phyloP scores from a whole-genome alignment of 345 rosid genomes.

The Corchorus capsularis region DNA sequence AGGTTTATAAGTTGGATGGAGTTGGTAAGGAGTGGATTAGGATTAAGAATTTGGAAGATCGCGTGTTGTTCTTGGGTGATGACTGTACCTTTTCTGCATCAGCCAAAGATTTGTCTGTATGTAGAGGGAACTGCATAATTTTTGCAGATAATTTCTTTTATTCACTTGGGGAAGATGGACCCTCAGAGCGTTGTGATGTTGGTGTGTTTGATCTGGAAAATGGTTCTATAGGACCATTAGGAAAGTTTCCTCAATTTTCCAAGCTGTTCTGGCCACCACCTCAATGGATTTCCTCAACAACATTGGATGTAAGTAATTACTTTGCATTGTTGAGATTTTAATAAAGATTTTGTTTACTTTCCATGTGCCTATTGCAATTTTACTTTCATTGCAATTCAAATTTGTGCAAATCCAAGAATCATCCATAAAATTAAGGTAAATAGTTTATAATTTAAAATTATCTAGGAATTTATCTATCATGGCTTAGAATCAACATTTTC shows the following conservation, averaged over 20 bases:
- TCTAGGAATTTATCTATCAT: too few species aligned
- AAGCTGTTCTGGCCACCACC: slow-evolving; percentile 95
- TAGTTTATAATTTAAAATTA: too few species aligned
- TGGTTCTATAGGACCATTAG: slow-evolving; percentile 56
- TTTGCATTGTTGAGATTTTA: background rate
- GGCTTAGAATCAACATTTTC: too few species aligned
- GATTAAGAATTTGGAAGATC: slow-evolving; percentile 49
- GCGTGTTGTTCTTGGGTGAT: slow-evolving; percentile 83
- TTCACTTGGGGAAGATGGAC: slow-evolving; percentile 38
- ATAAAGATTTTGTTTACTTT: background rate
- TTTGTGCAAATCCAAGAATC: too few species aligned
- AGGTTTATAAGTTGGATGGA: slow-evolving; percentile 59
- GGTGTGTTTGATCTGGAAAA: slow-evolving; percentile 70
- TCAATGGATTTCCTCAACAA: slow-evolving; percentile 50
- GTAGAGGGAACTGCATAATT: slow-evolving; percentile 62
- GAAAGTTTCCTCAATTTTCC: slow-evolving; percentile 46
- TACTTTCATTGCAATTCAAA: background rate
- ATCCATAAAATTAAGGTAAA: too few species aligned
- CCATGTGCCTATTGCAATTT: background rate
- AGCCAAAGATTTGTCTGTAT: slow-evolving; percentile 44
- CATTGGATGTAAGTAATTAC: slow-evolving; percentile 50
- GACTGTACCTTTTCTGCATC: slow-evolving; percentile 72
- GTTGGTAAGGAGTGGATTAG: slow-evolving; percentile 55
- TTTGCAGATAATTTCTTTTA: slow-evolving; percentile 57
- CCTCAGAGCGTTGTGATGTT: slow-evolving; percentile 41